These are phyloP conservation scores for Skeletonema menzelii DNA, from an alignment of 108 stramenopile genomes.

Conservation along the genomic window DNA sequence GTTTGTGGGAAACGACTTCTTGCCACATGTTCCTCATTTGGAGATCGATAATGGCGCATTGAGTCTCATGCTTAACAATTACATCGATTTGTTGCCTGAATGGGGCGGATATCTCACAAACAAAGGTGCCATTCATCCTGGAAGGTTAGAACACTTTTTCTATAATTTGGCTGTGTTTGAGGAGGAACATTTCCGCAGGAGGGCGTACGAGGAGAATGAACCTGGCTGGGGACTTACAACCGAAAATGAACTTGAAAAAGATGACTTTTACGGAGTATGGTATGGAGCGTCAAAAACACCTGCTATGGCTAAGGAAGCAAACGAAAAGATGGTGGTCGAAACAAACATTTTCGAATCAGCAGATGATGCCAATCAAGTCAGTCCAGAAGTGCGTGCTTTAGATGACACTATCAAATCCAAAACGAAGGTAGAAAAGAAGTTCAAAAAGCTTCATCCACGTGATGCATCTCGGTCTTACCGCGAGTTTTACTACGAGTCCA, in stretches of 20 bases:
- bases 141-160: constrained; percentile 91
- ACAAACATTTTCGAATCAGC: constrained; percentile 17
- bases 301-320: constrained; percentile 58
- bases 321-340: constrained; percentile 50
- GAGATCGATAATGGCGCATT: constrained; percentile 94
- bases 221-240: constrained; percentile 79
- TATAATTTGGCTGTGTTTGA: constrained; percentile 89
- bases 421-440: constrained; percentile 53
- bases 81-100: constrained; percentile 84
- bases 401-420: constrained; percentile 36
- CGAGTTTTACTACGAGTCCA: constrained; percentile 93
- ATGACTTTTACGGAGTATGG: constrained; percentile 81
- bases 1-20: constrained; percentile 98
- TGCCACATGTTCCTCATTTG: constrained; percentile 93
- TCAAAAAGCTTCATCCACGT: constrained; percentile 63
- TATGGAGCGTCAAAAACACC: constrained; percentile 74
- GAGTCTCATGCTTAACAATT: constrained; percentile 91
- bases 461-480: constrained; percentile 83
- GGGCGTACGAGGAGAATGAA: constrained; percentile 92
- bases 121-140: constrained; percentile 88
- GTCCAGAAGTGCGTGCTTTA: constrained; percentile 8
- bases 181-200: constrained; percentile 90
- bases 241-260: constrained; percentile 67
- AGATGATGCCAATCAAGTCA: neutral
- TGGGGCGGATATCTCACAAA: constrained; percentile 94